Evolutionary conservation across 495 filamentous ascomycete species (phyloP), one percentile per base, ranked within the genome.

Genomic region (Penicillium dipodomyicola): DNA sequence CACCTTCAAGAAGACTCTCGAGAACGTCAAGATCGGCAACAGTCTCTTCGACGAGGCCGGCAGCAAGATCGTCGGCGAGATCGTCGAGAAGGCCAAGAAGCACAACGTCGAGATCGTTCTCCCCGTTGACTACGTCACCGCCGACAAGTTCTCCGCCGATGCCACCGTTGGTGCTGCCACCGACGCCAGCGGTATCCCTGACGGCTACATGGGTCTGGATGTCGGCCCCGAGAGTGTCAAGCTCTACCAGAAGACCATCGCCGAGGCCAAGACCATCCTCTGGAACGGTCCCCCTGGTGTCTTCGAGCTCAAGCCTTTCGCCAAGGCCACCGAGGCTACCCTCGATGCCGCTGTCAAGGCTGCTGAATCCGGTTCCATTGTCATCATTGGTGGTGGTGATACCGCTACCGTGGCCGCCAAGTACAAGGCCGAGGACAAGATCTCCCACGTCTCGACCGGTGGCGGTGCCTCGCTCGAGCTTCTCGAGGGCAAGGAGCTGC

Each of bases 271-370:
- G 84, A 99, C 94, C 47, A 97, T 97, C 78, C 89, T 99, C 47
- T 99, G 94, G 94, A 99, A 99, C 81, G 94, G 90, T 40, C 94
- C 94, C 45, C 85, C 92, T 14, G 94, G 94, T 68, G 94, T 99
- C 56, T 99, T 97, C 68, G 94, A 99, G 82, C 83, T 99, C 61
- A 90, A 97, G 67, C 84, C 87, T 61, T 99, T 99, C 73, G 90
- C 91, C 62, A 85, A 81, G 23, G 94, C 89, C 58, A 97, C 94
- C 60, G 92, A 96, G 84, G 80, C 82, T 46, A 94, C 90, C 20
- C 84, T 97, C 62, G 87, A 97, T 63, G 90, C 89, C 48, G 90
- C 86, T 25, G 91, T 97, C 23, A 76, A 76, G 10, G 95, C 91
- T 49, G 87, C 86, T 30, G 74, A 90, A 73, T 82, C 74, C 29